Evolutionary conservation across 192 early-diverging fungal genomes (phyloP), one percentile per base, ranked within the genome.

Genomic region (Backusella mclennaniae): DNA sequence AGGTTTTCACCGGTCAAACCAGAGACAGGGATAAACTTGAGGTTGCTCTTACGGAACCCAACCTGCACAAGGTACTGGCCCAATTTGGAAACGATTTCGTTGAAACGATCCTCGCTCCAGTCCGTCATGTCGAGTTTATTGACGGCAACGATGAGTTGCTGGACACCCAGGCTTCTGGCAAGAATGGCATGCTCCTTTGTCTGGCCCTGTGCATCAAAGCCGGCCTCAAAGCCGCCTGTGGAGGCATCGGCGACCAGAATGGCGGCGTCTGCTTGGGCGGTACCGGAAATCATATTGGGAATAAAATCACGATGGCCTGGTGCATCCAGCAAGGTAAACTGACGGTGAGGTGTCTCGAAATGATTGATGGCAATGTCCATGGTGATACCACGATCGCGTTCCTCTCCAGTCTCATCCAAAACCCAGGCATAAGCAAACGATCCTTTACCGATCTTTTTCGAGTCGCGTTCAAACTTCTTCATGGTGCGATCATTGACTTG

Each of bases 381-480:
- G 0, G 98, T 99, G 52, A 99, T 95, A 23, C 98, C 98, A 38
- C 92, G 83, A 29, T 67, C 82, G 35, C 95, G 87, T 82, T 99
- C 98, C 83, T 99, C 96, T 4, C 92, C 97, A 6, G 95, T 98
- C 72, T 95, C 95, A 82, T 99, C 98, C 76, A 99, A 80, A 5
- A 99, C 96, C 98, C 98, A 99, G 1, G 98, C 98, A 85, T 87
- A 99, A 4, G 93, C 92, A 89, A 99, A 99, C 0, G 96, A 97
- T 0, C 92, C 92, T 80, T 99, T 99, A 67, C 96, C 96, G 68
- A 96, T 91, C 81, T 93, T 94, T 78, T 95, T 95, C 1, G 98
- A 90, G 8, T 98, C 98, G 5, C 92, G 86, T 77, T 98, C 92
- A 79, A 94, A 95, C 79, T 94, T 95, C 35, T 90, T 85, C 81